These are phyloP conservation scores for Trypanosoma platydactyli DNA, from an alignment of 208 protist genomes.

Conservation along the genomic window DNA sequence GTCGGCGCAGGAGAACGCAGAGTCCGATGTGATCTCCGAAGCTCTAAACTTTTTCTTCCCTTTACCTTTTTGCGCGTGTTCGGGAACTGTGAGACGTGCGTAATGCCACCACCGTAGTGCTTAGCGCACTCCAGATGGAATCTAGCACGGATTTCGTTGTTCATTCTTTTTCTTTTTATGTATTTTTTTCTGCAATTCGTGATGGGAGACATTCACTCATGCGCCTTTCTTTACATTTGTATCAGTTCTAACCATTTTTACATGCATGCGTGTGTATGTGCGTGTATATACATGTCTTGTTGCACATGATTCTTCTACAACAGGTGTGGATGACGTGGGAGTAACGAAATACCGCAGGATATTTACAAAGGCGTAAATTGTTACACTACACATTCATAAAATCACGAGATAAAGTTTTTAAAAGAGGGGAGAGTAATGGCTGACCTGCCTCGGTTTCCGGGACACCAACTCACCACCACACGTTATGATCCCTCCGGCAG, in stretches of 20 bases:
- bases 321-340: too few relatives aligned
- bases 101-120: too few relatives aligned
- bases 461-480: constrained; percentile 18
- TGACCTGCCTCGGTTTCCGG: constrained; percentile 5
- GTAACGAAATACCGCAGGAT: too few relatives aligned
- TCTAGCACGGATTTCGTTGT: too few relatives aligned
- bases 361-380: too few relatives aligned
- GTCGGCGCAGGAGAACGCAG: too few relatives aligned
- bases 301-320: neutral
- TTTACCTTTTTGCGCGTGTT: too few relatives aligned
- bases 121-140: too few relatives aligned
- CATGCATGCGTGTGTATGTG: constrained; percentile 9
- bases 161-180: constrained; percentile 25
- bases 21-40: too few relatives aligned
- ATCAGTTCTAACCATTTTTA: neutral
- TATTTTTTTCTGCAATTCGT: neutral
- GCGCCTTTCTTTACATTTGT: neutral
- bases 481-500: neutral
- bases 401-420: neutral
- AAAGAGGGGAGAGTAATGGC: constrained; percentile 8
- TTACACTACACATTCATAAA: neutral
- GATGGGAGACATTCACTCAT: too few relatives aligned
- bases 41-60: too few relatives aligned
- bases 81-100: too few relatives aligned
- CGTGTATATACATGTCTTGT: neutral